phyloP scores from a whole-genome alignment of 805 yeast genomes.

The Saccharomyces cerevisiae region DNA sequence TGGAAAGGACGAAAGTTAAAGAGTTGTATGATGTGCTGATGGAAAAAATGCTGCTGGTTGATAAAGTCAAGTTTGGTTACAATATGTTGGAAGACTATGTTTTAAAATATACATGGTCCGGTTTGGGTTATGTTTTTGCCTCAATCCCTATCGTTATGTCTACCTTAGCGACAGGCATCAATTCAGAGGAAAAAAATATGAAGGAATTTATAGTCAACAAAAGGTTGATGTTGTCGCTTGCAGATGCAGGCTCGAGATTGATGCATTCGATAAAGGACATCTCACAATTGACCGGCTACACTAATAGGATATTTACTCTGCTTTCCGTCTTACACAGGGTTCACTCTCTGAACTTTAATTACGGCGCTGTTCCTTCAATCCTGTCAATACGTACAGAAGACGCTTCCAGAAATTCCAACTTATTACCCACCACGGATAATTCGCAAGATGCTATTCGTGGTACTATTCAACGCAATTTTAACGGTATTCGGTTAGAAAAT shows the following conservation, averaged over 20 bases:
- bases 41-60: conserved; percentile 45
- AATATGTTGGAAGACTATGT: conserved; percentile 76
- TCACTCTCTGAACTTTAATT: conserved; percentile 46
- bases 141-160: conserved; percentile 79
- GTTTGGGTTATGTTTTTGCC: conserved; percentile 85
- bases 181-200: conserved; percentile 52
- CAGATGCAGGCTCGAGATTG: conserved; percentile 90
- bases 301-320: conserved; percentile 74
- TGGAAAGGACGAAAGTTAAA: conserved; percentile 62
- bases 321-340: conserved; percentile 74
- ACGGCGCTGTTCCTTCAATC: conserved; percentile 30
- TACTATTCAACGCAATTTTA: conserved; percentile 66
- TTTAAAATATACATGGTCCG: conserved; percentile 89
- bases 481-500: conserved; percentile 75
- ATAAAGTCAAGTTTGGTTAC: conserved; percentile 55
- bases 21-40: conserved; percentile 51
- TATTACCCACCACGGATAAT: neutral
- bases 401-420: neutral
- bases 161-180: conserved; percentile 29
- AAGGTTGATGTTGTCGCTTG: conserved; percentile 79
- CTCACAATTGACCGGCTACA: conserved; percentile 83
- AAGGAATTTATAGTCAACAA: conserved; percentile 85
- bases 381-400: conserved; percentile 1
- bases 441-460: conserved; percentile 54
- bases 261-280: conserved; percentile 92